Evolutionary conservation across 2,329 filamentous ascomycete species (phyloP), one percentile per base, ranked within the genome.

Genomic region (Ceratocystis destructans): DNA sequence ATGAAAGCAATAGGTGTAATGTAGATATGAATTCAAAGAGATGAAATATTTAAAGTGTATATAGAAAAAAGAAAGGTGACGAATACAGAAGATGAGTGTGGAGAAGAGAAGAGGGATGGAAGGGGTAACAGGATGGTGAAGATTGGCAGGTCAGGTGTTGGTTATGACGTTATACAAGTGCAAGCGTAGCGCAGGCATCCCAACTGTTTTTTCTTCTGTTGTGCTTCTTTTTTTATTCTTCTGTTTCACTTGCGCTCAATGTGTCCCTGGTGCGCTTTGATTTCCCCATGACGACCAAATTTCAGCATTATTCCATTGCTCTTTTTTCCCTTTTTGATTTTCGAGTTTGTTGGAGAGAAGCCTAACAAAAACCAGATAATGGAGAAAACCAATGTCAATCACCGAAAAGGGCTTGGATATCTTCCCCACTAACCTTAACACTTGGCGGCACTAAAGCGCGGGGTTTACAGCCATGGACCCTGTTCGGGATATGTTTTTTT

Each of bases 391-490:
- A 33, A 33, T 33, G 33, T 37, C 17, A 61, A 7, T 10, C 57
- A 8, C 25, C 57, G 57, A 61, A 22, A 61, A 33, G 12, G 31
- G 59, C 33, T 22, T 62, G 31, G 15, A 8, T 31, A 31, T 28
- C 31, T 57, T 57, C 53, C 53, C 53, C 53, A 57, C 53, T 33
- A 57, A 57, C n/a, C n/a, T 57, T 57, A 33, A n/a, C 53, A 57
- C 53, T 57, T 57, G 53, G 53, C 53, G 53, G 25, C 53, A 57
- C 53, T 57, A 57, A 57, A 57, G 53, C 53, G 53, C 53, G 53
- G 53, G 53, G 53, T 57, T 57, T 57, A 57, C 53, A 57, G 53
- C 53, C 53, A 57, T 57, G 17, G 53, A 57, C 53, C 53, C 53
- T 57, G 53, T 33, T 57, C 17, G 53, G 25, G 53, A 31, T 17